Percentiles rank a stretch among this genome's conserved stretches.
Evolutionary conservation across 2,329 filamentous ascomycete genomes (phyloP).

Genomic region (Aspergillus sp.): DNA sequence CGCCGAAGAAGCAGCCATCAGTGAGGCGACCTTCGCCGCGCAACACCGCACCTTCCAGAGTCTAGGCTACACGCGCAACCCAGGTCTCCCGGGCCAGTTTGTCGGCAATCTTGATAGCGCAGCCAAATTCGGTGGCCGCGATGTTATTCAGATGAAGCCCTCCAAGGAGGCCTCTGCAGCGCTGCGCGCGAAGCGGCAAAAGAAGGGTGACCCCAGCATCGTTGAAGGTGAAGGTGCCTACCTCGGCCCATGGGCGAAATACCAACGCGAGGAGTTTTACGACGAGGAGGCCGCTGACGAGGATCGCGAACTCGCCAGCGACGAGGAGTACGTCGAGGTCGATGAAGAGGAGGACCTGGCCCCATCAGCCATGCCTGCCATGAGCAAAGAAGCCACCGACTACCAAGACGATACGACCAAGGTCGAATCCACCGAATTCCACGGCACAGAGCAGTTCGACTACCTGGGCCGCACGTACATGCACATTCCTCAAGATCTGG

Average conservation of each 20-base stretch:
- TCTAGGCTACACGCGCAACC: constrained; percentile 55
- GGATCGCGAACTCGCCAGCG: constrained; percentile 72
- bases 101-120: constrained; percentile 52
- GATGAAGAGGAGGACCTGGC: constrained; percentile 61
- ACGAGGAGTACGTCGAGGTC: constrained; percentile 73
- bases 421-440: constrained; percentile 82
- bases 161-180: constrained; percentile 71
- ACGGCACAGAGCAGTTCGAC: constrained; percentile 79
- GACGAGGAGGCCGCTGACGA: constrained; percentile 67
- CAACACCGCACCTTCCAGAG: constrained; percentile 83
- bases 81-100: constrained; percentile 44
- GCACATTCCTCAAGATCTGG: constrained; percentile 91
- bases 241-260: constrained; percentile 91
- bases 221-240: constrained; percentile 87
- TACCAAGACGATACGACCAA: constrained; percentile 59
- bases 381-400: constrained; percentile 53
- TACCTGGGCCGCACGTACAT: constrained; percentile 97
- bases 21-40: constrained; percentile 83
- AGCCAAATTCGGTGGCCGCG: constrained; percentile 49
- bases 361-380: constrained; percentile 51
- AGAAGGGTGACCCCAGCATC: constrained; percentile 78
- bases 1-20: constrained; percentile 84
- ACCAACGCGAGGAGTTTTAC: constrained; percentile 71
- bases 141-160: constrained; percentile 57
- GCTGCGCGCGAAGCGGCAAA: constrained; percentile 74